Percentiles rank a stretch among this genome's conserved stretches.
These are phyloP conservation scores for Rutstroemia sp. DNA, from an alignment of 2,329 filamentous ascomycete genomes.

Conservation along the genomic window DNA sequence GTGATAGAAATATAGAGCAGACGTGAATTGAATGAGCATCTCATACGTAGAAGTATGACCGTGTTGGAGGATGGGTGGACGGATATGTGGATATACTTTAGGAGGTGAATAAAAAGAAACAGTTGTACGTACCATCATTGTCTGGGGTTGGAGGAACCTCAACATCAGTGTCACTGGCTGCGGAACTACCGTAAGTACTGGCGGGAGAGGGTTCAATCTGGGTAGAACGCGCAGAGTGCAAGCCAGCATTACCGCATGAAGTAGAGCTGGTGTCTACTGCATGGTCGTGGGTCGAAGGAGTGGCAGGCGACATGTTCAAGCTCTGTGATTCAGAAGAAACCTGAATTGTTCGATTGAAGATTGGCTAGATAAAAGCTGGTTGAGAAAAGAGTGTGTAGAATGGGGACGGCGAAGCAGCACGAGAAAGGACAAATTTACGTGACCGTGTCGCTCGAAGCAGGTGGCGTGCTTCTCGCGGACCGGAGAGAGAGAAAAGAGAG, in stretches of 20 bases:
- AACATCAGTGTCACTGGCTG: conserved; percentile 18
- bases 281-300: conserved; percentile 2
- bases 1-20: too few species aligned
- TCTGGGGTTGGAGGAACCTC: conserved; percentile 14
- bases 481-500: background rate
- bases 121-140: conserved; percentile 16
- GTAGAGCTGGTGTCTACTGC: background rate
- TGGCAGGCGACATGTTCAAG: conserved; percentile 8
- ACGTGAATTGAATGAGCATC: too few species aligned
- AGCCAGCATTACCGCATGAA: background rate
- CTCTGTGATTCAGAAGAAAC: background rate
- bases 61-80: background rate
- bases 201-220: conserved; percentile 20
- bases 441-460: too few species aligned
- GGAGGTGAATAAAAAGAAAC: background rate
- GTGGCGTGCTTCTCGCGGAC: background rate
- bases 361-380: background rate
- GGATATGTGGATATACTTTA: background rate
- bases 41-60: background rate
- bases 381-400: background rate
- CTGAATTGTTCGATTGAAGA: background rate
- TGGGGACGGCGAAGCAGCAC: background rate
- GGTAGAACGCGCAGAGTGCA: background rate
- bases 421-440: background rate
- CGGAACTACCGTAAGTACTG: conserved; percentile 21